These are phyloP conservation scores for Tuber umbilicatum DNA, from an alignment of 495 filamentous ascomycete species.

Conservation along the genomic window DNA sequence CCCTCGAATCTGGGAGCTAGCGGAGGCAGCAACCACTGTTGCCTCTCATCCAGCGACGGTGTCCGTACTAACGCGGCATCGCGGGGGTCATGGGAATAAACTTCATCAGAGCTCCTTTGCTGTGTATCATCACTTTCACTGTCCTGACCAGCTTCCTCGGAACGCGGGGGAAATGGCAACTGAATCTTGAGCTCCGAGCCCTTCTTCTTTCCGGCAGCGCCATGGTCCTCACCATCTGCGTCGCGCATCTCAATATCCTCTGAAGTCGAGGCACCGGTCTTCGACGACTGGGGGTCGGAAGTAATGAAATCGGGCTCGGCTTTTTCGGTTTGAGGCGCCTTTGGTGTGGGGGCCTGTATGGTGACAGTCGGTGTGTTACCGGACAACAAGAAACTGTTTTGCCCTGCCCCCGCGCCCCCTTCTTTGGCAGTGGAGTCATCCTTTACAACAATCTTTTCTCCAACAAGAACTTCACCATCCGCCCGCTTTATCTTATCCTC, in stretches of 20 bases:
- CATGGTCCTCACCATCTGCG: slow-evolving; percentile 17
- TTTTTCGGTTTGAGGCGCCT: slow-evolving; percentile 17
- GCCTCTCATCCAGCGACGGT: slow-evolving; percentile 26
- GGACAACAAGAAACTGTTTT: slow-evolving; percentile 15
- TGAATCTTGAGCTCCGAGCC: slow-evolving; percentile 15
- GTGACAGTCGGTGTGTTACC: slow-evolving; percentile 32
- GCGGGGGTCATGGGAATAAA: slow-evolving; percentile 2
- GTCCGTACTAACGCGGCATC: slow-evolving; percentile 17
- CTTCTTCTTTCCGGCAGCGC: slow-evolving; percentile 16
- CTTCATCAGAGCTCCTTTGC: slow-evolving; percentile 23
- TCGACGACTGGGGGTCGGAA: slow-evolving; percentile 5
- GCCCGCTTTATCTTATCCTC: slow-evolving; percentile 24
- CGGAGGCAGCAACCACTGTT: slow-evolving; percentile 71
- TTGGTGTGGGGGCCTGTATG: slow-evolving; percentile 37
- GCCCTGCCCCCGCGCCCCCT: slow-evolving; percentile 11
- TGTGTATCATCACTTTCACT: slow-evolving; percentile 21
- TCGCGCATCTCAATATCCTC: slow-evolving; percentile 37
- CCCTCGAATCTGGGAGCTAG: slow-evolving; percentile 68
- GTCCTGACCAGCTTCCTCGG: slow-evolving; percentile 22
- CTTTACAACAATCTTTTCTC: slow-evolving; percentile 28
- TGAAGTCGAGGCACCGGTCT: slow-evolving; percentile 8
- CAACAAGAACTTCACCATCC: slow-evolving; percentile 26
- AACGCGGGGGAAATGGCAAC: slow-evolving; percentile 11
- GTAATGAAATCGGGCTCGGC: slow-evolving; percentile 16
- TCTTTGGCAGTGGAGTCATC: slow-evolving; percentile 26